Conservation (phyloP, 192 early-diverging fungal genomes). For the Diversispora epigaea region DNA sequence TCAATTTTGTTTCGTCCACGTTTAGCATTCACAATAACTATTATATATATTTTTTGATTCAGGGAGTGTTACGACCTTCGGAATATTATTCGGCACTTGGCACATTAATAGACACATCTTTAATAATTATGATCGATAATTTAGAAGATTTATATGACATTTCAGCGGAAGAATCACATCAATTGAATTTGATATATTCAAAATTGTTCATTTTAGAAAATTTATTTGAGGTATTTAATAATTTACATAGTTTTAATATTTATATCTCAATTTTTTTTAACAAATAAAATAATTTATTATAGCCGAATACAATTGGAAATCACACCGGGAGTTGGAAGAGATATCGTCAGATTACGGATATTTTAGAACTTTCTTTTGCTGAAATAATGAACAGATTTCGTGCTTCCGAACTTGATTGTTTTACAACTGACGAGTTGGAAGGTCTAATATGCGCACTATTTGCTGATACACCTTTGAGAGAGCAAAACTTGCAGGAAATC, state of each 20-base stretch:
- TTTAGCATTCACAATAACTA: neutral
- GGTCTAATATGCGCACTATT: slow-evolving; percentile 55
- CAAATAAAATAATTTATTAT: neutral
- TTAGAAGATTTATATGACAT: slow-evolving; percentile 44
- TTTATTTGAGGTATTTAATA: slow-evolving; percentile 41
- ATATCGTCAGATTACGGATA: slow-evolving; percentile 50
- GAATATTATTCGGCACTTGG: slow-evolving; percentile 38
- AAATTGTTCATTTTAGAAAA: slow-evolving; percentile 43
- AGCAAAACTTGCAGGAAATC: slow-evolving; percentile 53
- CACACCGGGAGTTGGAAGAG: slow-evolving; percentile 46
- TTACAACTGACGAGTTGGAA: slow-evolving; percentile 48
- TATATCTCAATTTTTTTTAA: neutral
- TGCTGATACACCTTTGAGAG: slow-evolving; percentile 53
- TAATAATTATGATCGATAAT: slow-evolving; percentile 36
- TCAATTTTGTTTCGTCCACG: neutral
- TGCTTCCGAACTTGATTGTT: slow-evolving; percentile 45
- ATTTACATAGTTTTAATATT: neutral
- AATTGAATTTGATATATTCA: slow-evolving; percentile 39
- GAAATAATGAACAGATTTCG: slow-evolving; percentile 58
- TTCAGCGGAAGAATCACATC: slow-evolving; percentile 42
- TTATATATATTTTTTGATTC: neutral
- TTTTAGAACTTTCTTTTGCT: slow-evolving; percentile 53
- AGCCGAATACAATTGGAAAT: slow-evolving; percentile 20
- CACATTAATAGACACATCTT: slow-evolving; percentile 35
- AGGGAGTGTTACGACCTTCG: slow-evolving; percentile 20